Evolutionary conservation across 805 yeast genomes (phyloP).

Genomic region (Saccharomycopsis vini): DNA sequence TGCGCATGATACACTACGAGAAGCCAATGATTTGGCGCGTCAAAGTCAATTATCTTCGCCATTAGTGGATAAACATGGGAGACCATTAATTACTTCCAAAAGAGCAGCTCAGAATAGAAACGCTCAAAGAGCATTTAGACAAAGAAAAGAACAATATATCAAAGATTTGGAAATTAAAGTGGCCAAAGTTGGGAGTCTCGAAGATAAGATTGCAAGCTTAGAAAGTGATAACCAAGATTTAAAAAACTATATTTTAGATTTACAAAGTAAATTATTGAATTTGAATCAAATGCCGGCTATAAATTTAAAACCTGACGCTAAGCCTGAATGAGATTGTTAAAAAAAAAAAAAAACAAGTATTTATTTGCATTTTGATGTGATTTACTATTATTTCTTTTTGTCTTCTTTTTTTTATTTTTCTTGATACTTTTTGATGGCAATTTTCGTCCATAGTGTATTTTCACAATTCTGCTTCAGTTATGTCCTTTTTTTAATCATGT

Average conservation of each 20-base stretch:
- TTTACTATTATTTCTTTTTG: too few relatives aligned
- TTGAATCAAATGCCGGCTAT: too few relatives aligned
- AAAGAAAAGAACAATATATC: conserved; percentile 71
- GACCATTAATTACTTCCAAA: conserved; percentile 39
- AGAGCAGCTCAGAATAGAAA: conserved; percentile 88
- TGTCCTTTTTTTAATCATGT: too few relatives aligned
- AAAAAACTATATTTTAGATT: conserved; percentile 60
- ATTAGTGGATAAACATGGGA: not conserved
- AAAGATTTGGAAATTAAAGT: conserved; percentile 71
- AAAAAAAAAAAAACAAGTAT: too few relatives aligned
- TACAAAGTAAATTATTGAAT: conserved; percentile 61
- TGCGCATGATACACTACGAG: too few relatives aligned
- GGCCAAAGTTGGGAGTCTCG: conserved; percentile 50
- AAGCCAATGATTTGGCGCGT: not conserved
- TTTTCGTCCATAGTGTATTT: too few relatives aligned
- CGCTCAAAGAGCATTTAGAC: conserved; percentile 88
- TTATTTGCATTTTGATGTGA: too few relatives aligned
- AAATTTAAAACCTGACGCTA: too few relatives aligned
- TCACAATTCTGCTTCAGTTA: too few relatives aligned
- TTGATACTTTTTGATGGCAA: not conserved
- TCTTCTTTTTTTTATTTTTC: not conserved
- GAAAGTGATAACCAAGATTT: conserved; percentile 62
- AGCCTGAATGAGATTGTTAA: too few relatives aligned
- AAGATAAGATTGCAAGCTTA: conserved; percentile 57
- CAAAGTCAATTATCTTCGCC: not conserved